Conservation (phyloP, 2,329 filamentous ascomycete species). For the Paraphaeosphaeria minitans region DNA sequence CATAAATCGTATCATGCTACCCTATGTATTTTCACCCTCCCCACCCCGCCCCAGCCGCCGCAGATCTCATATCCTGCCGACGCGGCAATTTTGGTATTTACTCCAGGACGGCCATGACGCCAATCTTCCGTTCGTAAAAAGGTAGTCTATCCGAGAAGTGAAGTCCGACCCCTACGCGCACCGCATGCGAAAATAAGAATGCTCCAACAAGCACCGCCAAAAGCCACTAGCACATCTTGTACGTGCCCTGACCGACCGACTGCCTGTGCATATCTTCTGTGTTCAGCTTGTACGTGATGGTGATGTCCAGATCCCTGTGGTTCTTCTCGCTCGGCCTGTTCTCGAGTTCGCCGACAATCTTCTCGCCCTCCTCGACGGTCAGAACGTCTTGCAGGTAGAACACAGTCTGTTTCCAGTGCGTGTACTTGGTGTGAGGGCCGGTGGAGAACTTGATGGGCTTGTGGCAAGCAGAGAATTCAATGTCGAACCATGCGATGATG, state of each 20-base stretch:
- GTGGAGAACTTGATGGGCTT: conserved; percentile 97
- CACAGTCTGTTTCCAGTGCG: conserved; percentile 99
- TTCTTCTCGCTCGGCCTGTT: conserved; percentile 95
- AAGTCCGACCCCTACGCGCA: conserved; percentile 4
- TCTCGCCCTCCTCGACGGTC: conserved; percentile 87
- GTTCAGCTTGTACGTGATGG: conserved; percentile 79
- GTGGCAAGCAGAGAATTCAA: conserved; percentile 97
- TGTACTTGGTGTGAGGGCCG: conserved; percentile 97
- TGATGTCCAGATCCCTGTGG: conserved; percentile 91
- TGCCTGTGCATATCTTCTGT: conserved; percentile 73
- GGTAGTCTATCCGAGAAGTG: conserved; percentile 9
- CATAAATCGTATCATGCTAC: conserved; percentile 40
- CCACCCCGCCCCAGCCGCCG: conserved; percentile 1
- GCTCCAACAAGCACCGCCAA: neutral
- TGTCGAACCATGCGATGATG: conserved; percentile 98
- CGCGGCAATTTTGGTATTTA: conserved; percentile 9
- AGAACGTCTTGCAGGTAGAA: conserved; percentile 95
- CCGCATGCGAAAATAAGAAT: neutral
- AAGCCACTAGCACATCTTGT: conserved; percentile 65
- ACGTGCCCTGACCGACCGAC: conserved; percentile 73
- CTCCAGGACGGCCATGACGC: conserved; percentile 4
- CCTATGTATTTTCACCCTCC: conserved; percentile 33
- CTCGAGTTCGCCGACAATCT: conserved; percentile 72
- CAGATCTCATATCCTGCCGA: conserved; percentile 1
- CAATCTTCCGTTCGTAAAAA: conserved; percentile 15